Evolutionary conservation across 441 rosid species (phyloP).

Genomic region (Gossypium lobatum): DNA sequence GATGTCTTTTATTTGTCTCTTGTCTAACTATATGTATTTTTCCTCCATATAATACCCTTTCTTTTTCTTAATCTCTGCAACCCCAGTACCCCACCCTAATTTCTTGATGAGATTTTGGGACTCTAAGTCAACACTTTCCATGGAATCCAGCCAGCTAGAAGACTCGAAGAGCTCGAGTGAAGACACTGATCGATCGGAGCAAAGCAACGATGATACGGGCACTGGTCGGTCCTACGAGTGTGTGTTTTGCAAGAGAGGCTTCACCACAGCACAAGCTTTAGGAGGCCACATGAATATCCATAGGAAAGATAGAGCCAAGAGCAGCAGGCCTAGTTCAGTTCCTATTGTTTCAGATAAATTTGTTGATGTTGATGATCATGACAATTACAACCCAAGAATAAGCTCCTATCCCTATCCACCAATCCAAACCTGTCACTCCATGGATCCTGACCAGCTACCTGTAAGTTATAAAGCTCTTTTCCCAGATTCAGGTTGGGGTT

Average conservation of each 20-base stretch:
- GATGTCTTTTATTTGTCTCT: slow-evolving; percentile 31
- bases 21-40: not conserved
- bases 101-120: not conserved
- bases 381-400: slow-evolving; percentile 1
- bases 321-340: slow-evolving; percentile 14
- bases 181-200: slow-evolving; percentile 29
- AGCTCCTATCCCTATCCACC: slow-evolving; percentile 11
- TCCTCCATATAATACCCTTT: not conserved
- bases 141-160: slow-evolving; percentile 36
- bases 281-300: slow-evolving; percentile 48
- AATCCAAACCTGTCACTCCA: slow-evolving; percentile 20
- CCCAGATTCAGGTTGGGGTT: slow-evolving; percentile 28
- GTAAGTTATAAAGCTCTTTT: slow-evolving; percentile 16
- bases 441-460: slow-evolving; percentile 6
- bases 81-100: not conserved
- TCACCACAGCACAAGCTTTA: slow-evolving; percentile 39
- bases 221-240: slow-evolving; percentile 36
- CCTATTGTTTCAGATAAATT: slow-evolving; percentile 12
- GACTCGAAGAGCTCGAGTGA: slow-evolving; percentile 42
- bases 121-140: not conserved
- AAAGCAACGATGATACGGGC: slow-evolving; percentile 22
- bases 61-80: not conserved
- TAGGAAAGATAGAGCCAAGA: slow-evolving; percentile 36
- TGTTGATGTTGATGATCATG: not conserved
- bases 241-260: slow-evolving; percentile 44